Evolutionary conservation across 2,329 filamentous ascomycete species (phyloP).

Genomic region (Colletotrichum cuscutae): DNA sequence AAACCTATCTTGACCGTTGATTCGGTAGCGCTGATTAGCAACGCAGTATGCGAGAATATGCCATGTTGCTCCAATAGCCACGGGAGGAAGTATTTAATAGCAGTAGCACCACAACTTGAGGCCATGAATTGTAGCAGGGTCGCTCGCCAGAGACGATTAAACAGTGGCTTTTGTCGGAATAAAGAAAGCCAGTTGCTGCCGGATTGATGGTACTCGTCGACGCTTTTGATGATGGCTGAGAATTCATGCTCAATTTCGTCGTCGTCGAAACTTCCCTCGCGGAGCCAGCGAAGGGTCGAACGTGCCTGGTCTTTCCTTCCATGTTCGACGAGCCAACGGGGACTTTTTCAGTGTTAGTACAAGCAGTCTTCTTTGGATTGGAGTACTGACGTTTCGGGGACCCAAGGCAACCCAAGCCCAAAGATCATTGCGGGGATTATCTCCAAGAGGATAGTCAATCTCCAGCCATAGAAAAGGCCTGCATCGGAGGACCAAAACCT

Average conservation of each 20-base stretch:
- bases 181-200: conserved; percentile 56
- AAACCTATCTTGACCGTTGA: conserved; percentile 67
- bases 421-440: conserved; percentile 63
- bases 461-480: conserved; percentile 62
- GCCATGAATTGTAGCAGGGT: conserved; percentile 68
- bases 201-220: conserved; percentile 49
- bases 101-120: conserved; percentile 68
- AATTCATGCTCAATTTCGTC: conserved; percentile 55
- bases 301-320: conserved; percentile 54
- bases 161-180: conserved; percentile 59
- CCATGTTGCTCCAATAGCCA: conserved; percentile 63
- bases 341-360: conserved; percentile 46
- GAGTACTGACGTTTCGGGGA: conserved; percentile 62
- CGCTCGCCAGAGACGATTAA: conserved; percentile 65
- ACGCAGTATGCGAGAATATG: conserved; percentile 55
- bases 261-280: conserved; percentile 52
- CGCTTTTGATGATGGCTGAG: conserved; percentile 55
- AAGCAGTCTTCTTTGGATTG: not conserved
- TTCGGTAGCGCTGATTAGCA: conserved; percentile 66
- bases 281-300: conserved; percentile 58
- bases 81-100: conserved; percentile 70
- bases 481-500: conserved; percentile 60
- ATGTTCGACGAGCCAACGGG: conserved; percentile 68
- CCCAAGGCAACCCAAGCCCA: conserved; percentile 58
- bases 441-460: conserved; percentile 62